Evolutionary conservation across 2,329 filamentous ascomycete genomes (phyloP).

Genomic region (Ophiocordyceps camponoti-leonardi): DNA sequence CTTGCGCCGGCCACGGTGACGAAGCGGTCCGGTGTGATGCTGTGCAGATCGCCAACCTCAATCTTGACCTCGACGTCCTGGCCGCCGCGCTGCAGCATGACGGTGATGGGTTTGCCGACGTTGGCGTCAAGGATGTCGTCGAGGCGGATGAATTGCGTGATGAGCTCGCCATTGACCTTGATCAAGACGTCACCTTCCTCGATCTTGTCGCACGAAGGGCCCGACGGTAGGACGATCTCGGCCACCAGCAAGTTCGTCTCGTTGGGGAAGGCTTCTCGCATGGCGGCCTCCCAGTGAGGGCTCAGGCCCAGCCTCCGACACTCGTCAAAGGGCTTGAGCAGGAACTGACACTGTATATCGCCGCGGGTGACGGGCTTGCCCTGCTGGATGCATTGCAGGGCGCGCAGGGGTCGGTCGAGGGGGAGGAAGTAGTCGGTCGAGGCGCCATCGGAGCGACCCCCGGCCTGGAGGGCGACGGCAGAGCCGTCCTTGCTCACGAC

Average conservation of each 20-base stretch:
- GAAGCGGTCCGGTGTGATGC: conserved; percentile 90
- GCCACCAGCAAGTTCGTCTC: conserved; percentile 96
- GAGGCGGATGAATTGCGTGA: conserved; percentile 82
- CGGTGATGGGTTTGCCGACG: conserved; percentile 59
- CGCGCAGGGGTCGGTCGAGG: conserved; percentile 74
- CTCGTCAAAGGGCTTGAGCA: conserved; percentile 94
- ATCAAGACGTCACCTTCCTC: conserved; percentile 89
- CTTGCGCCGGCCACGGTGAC: conserved; percentile 85
- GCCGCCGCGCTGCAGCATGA: conserved; percentile 78
- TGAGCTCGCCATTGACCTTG: conserved; percentile 81
- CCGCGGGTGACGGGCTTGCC: conserved; percentile 65
- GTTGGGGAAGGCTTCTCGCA: conserved; percentile 69
- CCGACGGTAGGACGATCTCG: conserved; percentile 83
- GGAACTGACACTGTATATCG: conserved; percentile 95
- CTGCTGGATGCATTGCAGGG: conserved; percentile 69
- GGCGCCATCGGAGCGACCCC: conserved; percentile 82
- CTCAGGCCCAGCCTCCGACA: conserved; percentile 77
- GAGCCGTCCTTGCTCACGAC: conserved; percentile 91
- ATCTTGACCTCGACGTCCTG: conserved; percentile 75
- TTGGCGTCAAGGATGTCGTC: conserved; percentile 84
- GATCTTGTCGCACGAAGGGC: conserved; percentile 71
- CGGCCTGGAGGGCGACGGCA: conserved; percentile 84
- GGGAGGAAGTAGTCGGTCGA: conserved; percentile 97
- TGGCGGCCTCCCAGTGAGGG: conserved; percentile 69
- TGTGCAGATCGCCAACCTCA: conserved; percentile 74